Evolutionary conservation across 2,329 filamentous ascomycete genomes (phyloP), one percentile per base, ranked within the genome.

Genomic region (Metarhizium robertsii): DNA sequence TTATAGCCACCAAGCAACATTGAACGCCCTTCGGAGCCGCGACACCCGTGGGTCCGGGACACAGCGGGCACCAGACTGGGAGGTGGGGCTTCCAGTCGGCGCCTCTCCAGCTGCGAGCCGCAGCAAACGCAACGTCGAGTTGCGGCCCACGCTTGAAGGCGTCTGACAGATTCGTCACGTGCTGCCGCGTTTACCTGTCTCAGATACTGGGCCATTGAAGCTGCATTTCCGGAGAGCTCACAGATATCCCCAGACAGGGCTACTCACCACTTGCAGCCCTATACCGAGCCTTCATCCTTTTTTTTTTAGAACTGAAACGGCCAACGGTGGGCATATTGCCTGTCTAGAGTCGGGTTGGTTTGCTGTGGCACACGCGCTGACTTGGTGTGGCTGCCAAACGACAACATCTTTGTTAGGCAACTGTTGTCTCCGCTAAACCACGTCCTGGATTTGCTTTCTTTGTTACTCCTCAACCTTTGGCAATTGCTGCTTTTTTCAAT

Each of bases 51-150:
- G n/a, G 29, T 50, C 47, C 46, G 53, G 14, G 20, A 43, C n/a
- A 20, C 20, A 29, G 20, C n/a, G 40, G 25, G 25, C 25, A 25
- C 25, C 25, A 25, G 14, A 43, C n/a, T 18, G n/a, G 43, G 18
- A 38, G 46, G 50, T 56, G 54, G 54, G 46, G 50, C 50, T 38
- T 48, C 54, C 50, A 53, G 7, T 50, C 50, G 54, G 50, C 16
- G 29, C 30, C 50, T 46, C 45, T 48, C 54, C 34, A 25, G 18
- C 25, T 25, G 25, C 25, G 25, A 25, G 25, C 25, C 25, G 25
- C 25, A 25, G 25, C 25, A 25, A 25, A 25, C 25, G 25, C 25
- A 25, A 25, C 25, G 4, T 25, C 25, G 3, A 25, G 4, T 25
- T 25, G 25, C 25, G 25, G 4, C 25, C 25, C 25, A 25, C 25